phyloP scores from a whole-genome alignment of 2,329 filamentous ascomycete species.

The Tolypocladium ovalisporum region DNA sequence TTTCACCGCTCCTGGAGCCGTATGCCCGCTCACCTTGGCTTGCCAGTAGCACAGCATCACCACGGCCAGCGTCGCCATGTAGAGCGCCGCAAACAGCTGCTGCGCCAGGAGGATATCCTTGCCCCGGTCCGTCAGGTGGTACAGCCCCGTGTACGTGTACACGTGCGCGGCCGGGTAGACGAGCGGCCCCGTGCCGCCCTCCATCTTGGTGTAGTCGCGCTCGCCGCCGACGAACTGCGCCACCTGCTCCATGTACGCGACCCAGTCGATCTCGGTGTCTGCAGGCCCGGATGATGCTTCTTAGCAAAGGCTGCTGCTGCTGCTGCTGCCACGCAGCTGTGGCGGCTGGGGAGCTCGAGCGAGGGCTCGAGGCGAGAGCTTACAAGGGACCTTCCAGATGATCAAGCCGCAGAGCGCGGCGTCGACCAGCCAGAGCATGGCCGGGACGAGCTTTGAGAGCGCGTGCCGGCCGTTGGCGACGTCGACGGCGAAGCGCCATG shows the following conservation, averaged over 20 bases:
- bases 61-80: slow-evolving; percentile 62
- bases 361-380: slow-evolving; percentile 17
- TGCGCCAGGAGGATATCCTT: slow-evolving; percentile 72
- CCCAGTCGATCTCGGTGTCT: slow-evolving; percentile 98
- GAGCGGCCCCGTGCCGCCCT: slow-evolving; percentile 80
- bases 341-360: not conserved
- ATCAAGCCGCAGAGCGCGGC: slow-evolving; percentile 60
- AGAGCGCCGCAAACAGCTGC: slow-evolving; percentile 68
- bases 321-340: not conserved
- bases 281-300: not conserved
- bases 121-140: slow-evolving; percentile 67
- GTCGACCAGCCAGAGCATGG: slow-evolving; percentile 59
- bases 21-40: slow-evolving; percentile 44
- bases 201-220: slow-evolving; percentile 76
- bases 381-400: slow-evolving; percentile 77
- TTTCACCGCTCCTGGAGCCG: not conserved
- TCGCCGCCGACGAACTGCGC: slow-evolving; percentile 71
- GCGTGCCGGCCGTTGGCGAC: slow-evolving; percentile 36
- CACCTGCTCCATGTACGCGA: slow-evolving; percentile 92
- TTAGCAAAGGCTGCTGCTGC: not conserved
- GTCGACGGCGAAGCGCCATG: slow-evolving; percentile 24
- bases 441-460: slow-evolving; percentile 39
- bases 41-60: slow-evolving; percentile 75
- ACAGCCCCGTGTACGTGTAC: slow-evolving; percentile 75
- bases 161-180: slow-evolving; percentile 94